phyloP scores from a whole-genome alignment of 75 land plant genomes.

The Ceratopteris richardii region DNA sequence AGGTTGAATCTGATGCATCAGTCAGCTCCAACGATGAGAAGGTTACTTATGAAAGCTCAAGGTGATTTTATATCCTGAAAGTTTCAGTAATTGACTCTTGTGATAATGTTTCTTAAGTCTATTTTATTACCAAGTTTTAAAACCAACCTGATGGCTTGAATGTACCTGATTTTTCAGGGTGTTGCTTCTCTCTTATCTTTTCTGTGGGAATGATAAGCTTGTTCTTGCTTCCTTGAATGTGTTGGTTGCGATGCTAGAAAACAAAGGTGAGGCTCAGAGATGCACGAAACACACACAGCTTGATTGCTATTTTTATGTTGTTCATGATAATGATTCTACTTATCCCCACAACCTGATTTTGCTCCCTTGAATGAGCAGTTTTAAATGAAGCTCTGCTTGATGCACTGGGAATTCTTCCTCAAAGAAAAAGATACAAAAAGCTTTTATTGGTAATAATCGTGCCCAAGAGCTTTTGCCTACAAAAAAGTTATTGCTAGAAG shows the following conservation, averaged over 20 bases:
- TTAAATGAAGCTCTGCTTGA: constrained; percentile 89
- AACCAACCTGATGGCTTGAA: too few relatives aligned
- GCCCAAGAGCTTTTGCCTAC: too few relatives aligned
- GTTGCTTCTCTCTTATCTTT: constrained; percentile 52
- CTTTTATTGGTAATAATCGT: constrained; percentile 79
- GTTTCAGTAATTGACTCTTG: too few relatives aligned
- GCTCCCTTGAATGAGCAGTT: constrained; percentile 25
- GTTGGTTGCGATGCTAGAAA: constrained; percentile 71
- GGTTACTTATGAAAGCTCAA: not conserved
- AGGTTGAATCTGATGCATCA: not conserved
- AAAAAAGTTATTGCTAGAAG: too few relatives aligned
- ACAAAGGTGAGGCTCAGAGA: constrained; percentile 49
- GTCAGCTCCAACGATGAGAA: not conserved
- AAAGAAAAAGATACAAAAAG: constrained; percentile 81
- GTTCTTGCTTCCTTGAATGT: constrained; percentile 67
- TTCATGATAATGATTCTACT: too few relatives aligned
- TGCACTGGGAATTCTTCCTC: constrained; percentile 97
- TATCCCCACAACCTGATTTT: not conserved
- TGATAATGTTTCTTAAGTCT: too few relatives aligned
- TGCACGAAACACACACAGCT: not conserved
- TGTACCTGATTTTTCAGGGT: constrained; percentile 65
- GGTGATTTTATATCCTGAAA: not conserved
- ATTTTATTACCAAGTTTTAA: too few relatives aligned
- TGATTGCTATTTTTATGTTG: too few relatives aligned
- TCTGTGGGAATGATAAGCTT: constrained; percentile 49